phyloP scores from a whole-genome alignment of 148 eudicot genomes.

The Chenopodium suecicum region DNA sequence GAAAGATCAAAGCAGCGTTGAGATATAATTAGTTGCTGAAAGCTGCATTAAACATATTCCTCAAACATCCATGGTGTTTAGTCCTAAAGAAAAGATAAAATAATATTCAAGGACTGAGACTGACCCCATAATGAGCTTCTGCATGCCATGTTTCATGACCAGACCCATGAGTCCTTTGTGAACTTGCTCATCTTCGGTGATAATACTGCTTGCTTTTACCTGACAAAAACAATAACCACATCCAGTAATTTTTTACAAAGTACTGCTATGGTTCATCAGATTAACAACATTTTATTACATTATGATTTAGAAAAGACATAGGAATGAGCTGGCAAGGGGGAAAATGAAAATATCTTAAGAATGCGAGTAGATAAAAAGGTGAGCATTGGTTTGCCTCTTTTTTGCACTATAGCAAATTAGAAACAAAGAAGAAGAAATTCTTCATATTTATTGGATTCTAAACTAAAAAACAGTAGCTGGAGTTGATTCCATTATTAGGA shows the following conservation, averaged over 20 bases:
- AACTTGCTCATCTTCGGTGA: slow-evolving; percentile 58
- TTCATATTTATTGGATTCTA: not conserved
- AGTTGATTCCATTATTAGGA: not conserved
- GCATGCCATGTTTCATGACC: slow-evolving; percentile 41
- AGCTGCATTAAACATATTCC: not conserved
- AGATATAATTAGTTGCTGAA: not conserved
- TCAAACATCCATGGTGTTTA: slow-evolving; percentile 1
- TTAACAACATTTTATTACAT: not conserved
- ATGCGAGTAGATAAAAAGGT: not conserved
- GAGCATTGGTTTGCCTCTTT: not conserved
- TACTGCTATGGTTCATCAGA: slow-evolving; percentile 3
- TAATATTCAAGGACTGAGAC: slow-evolving; percentile 49
- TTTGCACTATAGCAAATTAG: not conserved
- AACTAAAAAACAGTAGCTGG: not conserved
- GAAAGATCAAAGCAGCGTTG: not conserved
- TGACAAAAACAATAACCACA: slow-evolving; percentile 27
- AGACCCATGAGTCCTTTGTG: slow-evolving; percentile 59
- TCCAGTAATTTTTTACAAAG: not conserved
- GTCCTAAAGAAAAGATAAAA: slow-evolving; percentile 10
- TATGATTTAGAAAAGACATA: no score
- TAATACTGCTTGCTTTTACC: slow-evolving; percentile 53
- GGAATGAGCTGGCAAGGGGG: no score
- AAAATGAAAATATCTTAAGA: no score
- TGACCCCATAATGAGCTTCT: slow-evolving; percentile 71
- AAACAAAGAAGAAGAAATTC: not conserved